Percentiles rank a stretch among this genome's conserved stretches.
Evolutionary conservation across 192 early-diverging fungal species (phyloP).

Genomic region (Backusella australiensis): DNA sequence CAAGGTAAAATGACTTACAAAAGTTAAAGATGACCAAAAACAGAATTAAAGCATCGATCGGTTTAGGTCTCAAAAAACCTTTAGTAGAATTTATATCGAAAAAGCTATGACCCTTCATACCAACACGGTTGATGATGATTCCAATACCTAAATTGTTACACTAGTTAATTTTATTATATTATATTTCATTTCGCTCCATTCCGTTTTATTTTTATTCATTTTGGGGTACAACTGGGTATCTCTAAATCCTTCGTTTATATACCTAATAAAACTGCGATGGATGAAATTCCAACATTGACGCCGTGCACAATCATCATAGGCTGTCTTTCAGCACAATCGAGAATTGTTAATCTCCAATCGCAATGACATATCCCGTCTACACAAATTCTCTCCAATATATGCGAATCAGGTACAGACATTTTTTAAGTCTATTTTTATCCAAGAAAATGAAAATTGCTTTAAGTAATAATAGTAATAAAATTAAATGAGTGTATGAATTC

Average conservation of each 20-base stretch:
- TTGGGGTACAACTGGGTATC: background rate
- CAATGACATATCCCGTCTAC: conserved; percentile 19
- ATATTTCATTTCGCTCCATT: background rate
- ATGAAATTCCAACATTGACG: conserved; percentile 16
- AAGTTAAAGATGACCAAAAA: conserved; percentile 23
- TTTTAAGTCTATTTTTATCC: background rate
- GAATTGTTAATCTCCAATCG: conserved; percentile 22
- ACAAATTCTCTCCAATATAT: conserved; percentile 7
- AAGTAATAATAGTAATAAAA: background rate
- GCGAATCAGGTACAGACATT: conserved; percentile 8
- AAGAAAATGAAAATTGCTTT: background rate
- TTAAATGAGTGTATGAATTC: background rate
- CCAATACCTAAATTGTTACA: conserved; percentile 16
- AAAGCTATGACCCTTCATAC: conserved; percentile 26
- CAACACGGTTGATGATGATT: conserved; percentile 4
- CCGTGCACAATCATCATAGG: conserved; percentile 10
- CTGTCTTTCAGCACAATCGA: conserved; percentile 8
- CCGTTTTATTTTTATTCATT: no score
- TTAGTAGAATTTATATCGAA: conserved; percentile 1
- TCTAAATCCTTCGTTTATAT: background rate
- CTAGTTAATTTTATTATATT: background rate
- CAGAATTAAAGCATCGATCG: conserved; percentile 18
- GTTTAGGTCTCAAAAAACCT: conserved; percentile 28
- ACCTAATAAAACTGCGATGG: conserved; percentile 11
- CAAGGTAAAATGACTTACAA: conserved; percentile 10